Conservation (phyloP, 1,284 basidiomycete species). For the Anthracocystis walkeri region DNA sequence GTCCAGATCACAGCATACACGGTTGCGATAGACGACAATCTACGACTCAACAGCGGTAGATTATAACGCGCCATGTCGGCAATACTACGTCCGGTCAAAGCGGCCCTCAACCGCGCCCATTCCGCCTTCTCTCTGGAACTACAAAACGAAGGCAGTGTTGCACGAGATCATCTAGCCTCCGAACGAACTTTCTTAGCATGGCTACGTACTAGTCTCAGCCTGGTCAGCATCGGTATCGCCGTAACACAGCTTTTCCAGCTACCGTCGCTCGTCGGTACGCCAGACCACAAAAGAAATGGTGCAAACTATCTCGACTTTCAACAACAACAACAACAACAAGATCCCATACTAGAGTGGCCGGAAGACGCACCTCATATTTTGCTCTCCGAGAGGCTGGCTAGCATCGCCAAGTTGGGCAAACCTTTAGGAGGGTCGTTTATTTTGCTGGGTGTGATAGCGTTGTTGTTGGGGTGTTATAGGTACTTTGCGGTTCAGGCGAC, state of each 20-base stretch:
- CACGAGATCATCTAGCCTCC: conserved; percentile 68
- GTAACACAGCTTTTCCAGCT: conserved; percentile 67
- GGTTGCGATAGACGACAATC: background rate
- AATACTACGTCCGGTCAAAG: conserved; percentile 21
- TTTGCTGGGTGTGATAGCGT: conserved; percentile 53
- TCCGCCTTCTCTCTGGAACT: conserved; percentile 48
- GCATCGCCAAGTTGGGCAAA: conserved; percentile 53
- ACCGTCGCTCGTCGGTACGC: conserved; percentile 52
- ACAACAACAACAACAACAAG: conserved; percentile 8
- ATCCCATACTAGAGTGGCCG: conserved; percentile 6
- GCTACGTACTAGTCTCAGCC: conserved; percentile 67
- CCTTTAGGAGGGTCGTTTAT: conserved; percentile 62
- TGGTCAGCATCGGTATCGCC: conserved; percentile 65
- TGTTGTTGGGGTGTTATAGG: conserved; percentile 52
- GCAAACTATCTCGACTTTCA: conserved; percentile 22
- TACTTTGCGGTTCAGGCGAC: conserved; percentile 59
- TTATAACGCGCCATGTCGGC: conserved; percentile 26
- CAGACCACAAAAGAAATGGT: background rate
- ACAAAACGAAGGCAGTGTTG: conserved; percentile 68
- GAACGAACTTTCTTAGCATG: conserved; percentile 70
- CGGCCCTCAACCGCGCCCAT: conserved; percentile 20
- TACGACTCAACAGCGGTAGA: background rate
- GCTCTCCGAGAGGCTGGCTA: conserved; percentile 22
- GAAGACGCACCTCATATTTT: conserved; percentile 17
- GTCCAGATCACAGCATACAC: no score